Evolutionary conservation across 2,329 filamentous ascomycete genomes (phyloP).

Genomic region (Coniochaeta pulveracea): DNA sequence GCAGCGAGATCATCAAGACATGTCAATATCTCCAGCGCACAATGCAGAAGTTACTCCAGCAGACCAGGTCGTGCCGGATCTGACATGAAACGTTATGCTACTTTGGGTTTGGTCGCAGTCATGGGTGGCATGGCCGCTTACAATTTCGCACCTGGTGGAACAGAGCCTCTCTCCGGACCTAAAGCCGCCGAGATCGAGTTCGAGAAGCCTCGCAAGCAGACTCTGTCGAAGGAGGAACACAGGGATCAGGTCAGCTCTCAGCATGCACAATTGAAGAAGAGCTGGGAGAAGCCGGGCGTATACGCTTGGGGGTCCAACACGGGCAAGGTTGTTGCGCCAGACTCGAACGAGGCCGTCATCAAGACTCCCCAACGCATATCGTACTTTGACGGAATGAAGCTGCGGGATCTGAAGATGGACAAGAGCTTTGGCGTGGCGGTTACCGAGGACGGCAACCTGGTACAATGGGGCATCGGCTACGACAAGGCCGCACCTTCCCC

Average conservation of each 20-base stretch:
- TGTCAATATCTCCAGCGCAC: too few relatives aligned
- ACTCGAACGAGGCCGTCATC: conserved; percentile 63
- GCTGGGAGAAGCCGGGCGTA: conserved; percentile 72
- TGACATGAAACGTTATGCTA: too few relatives aligned
- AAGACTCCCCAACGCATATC: conserved; percentile 69
- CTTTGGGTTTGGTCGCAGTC: too few relatives aligned
- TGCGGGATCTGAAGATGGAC: conserved; percentile 81
- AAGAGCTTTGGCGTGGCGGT: conserved; percentile 76
- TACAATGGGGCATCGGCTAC: conserved; percentile 84
- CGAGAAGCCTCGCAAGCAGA: conserved; percentile 50
- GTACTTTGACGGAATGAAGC: conserved; percentile 73
- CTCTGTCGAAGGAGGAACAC: conserved; percentile 57
- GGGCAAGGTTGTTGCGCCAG: conserved; percentile 75
- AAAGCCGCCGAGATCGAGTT: conserved; percentile 48
- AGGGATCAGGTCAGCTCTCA: conserved; percentile 71
- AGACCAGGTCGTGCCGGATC: too few relatives aligned
- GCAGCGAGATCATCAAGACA: too few relatives aligned
- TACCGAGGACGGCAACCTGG: conserved; percentile 73
- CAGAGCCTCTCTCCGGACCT: conserved; percentile 12
- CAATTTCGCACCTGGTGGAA: too few relatives aligned
- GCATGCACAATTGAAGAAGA: conserved; percentile 77
- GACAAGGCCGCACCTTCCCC: conserved; percentile 54
- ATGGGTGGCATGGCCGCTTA: too few relatives aligned
- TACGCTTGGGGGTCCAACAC: conserved; percentile 90
- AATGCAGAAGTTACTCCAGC: too few relatives aligned